A percentile compares a stretch with the other conserved stretches of the same genome.
Evolutionary conservation across 768 basidiomycete genomes (phyloP).

Genomic region (Pisolithus marmoratus): DNA sequence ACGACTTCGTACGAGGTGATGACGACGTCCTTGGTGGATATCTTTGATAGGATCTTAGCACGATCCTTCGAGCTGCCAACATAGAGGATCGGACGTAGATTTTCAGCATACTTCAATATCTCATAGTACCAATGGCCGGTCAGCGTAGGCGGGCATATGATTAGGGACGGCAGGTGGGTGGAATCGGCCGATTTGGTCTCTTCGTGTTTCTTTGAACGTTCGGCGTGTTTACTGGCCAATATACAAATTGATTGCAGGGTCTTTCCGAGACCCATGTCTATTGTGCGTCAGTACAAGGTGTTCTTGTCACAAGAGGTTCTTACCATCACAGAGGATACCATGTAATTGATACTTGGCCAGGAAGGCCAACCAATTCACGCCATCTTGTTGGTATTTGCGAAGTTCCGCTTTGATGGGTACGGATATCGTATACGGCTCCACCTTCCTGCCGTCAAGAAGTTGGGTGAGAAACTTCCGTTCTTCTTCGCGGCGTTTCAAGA

Average conservation of each 20-base stretch:
- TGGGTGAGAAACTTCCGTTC: conserved; percentile 93
- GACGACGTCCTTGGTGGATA: conserved; percentile 79
- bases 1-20: conserved; percentile 98
- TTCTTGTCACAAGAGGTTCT: conserved; percentile 16
- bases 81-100: conserved; percentile 81
- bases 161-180: conserved; percentile 86
- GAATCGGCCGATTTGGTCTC: conserved; percentile 67
- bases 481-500: conserved; percentile 76
- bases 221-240: conserved; percentile 87
- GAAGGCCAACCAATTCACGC: conserved; percentile 98
- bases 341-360: conserved; percentile 96
- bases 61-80: conserved; percentile 85
- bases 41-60: conserved; percentile 52
- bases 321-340: conserved; percentile 96
- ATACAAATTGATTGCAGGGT: conserved; percentile 98
- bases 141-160: conserved; percentile 94
- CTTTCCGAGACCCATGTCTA: conserved; percentile 99
- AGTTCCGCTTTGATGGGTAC: conserved; percentile 88
- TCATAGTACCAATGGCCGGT: conserved; percentile 99
- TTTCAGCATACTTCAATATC: conserved; percentile 85
- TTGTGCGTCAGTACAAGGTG: background rate
- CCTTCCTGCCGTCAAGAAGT: conserved; percentile 90
- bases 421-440: conserved; percentile 84
- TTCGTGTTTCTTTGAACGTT: conserved; percentile 66
- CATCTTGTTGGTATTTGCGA: conserved; percentile 96